Base-by-base conservation (phyloP, 768 basidiomycete species). In the Pleurotus citrinopileatus region DNA sequence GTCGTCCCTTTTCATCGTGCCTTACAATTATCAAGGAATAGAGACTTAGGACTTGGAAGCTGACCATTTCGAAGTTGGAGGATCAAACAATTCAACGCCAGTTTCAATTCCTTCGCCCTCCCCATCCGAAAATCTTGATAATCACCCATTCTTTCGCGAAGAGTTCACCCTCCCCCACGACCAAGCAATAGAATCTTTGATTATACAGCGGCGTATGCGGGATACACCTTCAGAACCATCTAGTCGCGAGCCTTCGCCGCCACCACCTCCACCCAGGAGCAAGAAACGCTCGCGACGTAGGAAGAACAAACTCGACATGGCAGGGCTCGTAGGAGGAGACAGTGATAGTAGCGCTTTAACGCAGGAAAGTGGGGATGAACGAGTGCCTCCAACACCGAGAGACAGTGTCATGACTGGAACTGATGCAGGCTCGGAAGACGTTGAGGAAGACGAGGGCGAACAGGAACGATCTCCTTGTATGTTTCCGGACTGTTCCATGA, bases 301-400 rank as follows among this genome's bases (percentile, higher is more conserved):
- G 20, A 77, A 73, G 57, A 81, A 78, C 20, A 83, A 82, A 59
- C 75, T 81, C 5, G 80, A 84, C 54, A 72, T 86, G 70, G 87
- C 88, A 0, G 89, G 89, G 0, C 68, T 91, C n/a, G 80, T 91
- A 2, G 83, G 82, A 12, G 89, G 89, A 1, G 89, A 92, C 62
- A 91, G 90, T 63, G 90, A 91, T 58, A 89, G 87, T 61, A 91
- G 90, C 58, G 90, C 87, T 23, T 65, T 92, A 61, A 92, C 89
- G 3, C 84, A 88, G 64, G 89, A 91, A 66, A 91, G 88, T 57
- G 88, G 83, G 5, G 90, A 91, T 53, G 90, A 92, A 63, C 81
- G 75, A 42, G 71, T 68, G 4, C 73, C 68, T 15, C 82, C 79
- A 22, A 86, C 84, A 7, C 83, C 84, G 0, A 73, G 80, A 61